Evolutionary conservation across 2,329 filamentous ascomycete species (phyloP).

Genomic region (Fusarium sacchari): DNA sequence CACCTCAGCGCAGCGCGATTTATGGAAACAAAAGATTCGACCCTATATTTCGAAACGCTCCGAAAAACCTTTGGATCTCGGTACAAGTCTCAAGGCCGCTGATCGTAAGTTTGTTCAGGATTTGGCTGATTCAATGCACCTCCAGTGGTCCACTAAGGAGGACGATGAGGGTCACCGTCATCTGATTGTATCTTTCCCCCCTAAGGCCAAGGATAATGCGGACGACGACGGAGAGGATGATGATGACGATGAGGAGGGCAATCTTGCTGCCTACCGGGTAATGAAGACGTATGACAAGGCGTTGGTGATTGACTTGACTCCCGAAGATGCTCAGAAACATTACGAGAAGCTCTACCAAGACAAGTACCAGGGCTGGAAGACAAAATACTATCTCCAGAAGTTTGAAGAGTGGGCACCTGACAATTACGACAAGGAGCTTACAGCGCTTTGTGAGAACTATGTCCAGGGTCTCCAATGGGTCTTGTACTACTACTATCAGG

Average conservation of each 20-base stretch:
- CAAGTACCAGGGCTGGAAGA: slow-evolving; percentile 93
- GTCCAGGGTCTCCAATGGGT: slow-evolving; percentile 99
- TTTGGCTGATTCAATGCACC: slow-evolving; percentile 71
- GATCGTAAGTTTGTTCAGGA: slow-evolving; percentile 96
- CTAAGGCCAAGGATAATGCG: slow-evolving; percentile 46
- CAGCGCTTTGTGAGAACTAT: slow-evolving; percentile 90
- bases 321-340: slow-evolving; percentile 80
- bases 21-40: slow-evolving; percentile 84
- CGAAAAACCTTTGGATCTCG: slow-evolving; percentile 75
- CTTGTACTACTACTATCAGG: slow-evolving; percentile 96
- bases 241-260: slow-evolving; percentile 78
- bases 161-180: slow-evolving; percentile 66
- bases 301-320: slow-evolving; percentile 80
- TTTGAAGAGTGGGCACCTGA: slow-evolving; percentile 87
- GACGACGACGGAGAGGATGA: slow-evolving; percentile 64
- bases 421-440: slow-evolving; percentile 79
- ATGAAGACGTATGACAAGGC: slow-evolving; percentile 93
- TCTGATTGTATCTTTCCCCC: slow-evolving; percentile 62
- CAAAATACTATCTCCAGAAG: slow-evolving; percentile 90
- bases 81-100: slow-evolving; percentile 76
- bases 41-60: slow-evolving; percentile 80
- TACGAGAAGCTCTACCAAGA: slow-evolving; percentile 88
- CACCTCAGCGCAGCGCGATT: slow-evolving; percentile 80
- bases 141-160: slow-evolving; percentile 67
- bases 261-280: slow-evolving; percentile 84